Evolutionary conservation across 2,329 filamentous ascomycete genomes (phyloP).

Genomic region (Thelonectria blattea): DNA sequence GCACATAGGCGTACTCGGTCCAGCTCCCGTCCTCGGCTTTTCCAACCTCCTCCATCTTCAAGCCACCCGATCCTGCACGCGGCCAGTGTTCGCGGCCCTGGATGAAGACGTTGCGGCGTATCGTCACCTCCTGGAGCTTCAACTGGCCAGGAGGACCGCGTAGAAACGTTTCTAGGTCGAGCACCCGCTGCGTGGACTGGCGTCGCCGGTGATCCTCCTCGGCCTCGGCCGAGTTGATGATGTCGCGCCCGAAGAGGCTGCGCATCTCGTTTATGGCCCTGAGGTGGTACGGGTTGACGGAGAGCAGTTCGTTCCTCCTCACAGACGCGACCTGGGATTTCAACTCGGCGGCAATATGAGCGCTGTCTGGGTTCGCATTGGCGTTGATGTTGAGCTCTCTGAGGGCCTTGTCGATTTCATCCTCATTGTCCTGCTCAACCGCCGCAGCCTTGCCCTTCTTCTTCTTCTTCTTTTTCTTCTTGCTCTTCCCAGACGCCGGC

Average conservation of each 20-base stretch:
- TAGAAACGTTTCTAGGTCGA: constrained; percentile 64
- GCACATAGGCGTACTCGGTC: constrained; percentile 75
- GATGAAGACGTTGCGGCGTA: constrained; percentile 82
- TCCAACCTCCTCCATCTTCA: constrained; percentile 74
- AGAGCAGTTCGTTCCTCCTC: constrained; percentile 51
- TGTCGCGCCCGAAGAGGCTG: constrained; percentile 61
- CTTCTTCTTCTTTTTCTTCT: constrained; percentile 49
- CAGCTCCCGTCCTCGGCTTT: constrained; percentile 58
- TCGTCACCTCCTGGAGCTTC: constrained; percentile 72
- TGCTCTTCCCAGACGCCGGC: constrained; percentile 41
- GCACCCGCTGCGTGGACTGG: constrained; percentile 51
- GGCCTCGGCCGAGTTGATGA: constrained; percentile 59
- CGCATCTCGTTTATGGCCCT: constrained; percentile 93
- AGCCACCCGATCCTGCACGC: constrained; percentile 75
- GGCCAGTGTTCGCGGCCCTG: constrained; percentile 91
- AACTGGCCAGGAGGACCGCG: constrained; percentile 60
- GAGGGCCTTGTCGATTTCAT: constrained; percentile 64
- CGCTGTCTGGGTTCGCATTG: constrained; percentile 9
- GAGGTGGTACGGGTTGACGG: constrained; percentile 70
- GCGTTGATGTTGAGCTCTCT: constrained; percentile 53
- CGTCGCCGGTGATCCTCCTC: constrained; percentile 53
- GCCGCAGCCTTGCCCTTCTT: constrained; percentile 40
- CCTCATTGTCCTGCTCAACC: constrained; percentile 44
- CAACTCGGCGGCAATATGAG: constrained; percentile 3
- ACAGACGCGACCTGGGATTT: constrained; percentile 20